Conservation (phyloP, 2,329 filamentous ascomycete genomes). For the Fonsecaea multimorphosa region DNA sequence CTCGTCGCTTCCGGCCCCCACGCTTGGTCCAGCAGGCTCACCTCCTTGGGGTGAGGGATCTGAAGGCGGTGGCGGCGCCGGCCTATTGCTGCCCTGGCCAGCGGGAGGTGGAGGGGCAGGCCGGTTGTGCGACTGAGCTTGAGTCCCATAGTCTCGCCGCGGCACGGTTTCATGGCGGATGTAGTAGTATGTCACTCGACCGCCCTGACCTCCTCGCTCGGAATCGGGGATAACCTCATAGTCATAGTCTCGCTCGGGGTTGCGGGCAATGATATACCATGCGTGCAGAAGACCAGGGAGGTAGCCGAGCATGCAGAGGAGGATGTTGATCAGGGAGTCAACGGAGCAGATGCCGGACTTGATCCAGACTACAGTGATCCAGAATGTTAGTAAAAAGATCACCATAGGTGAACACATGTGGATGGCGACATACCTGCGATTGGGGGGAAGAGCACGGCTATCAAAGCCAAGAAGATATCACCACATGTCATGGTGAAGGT, state of each 20-base stretch:
- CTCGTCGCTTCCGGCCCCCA: slow-evolving; percentile 51
- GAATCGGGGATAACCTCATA: slow-evolving; percentile 68
- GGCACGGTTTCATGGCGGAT: slow-evolving; percentile 60
- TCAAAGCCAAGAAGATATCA: slow-evolving; percentile 47
- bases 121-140: slow-evolving; percentile 43
- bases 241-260: slow-evolving; percentile 75
- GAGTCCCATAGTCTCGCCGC: slow-evolving; percentile 49
- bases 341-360: slow-evolving; percentile 91
- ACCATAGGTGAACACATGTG: slow-evolving; percentile 5
- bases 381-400: slow-evolving; percentile 13
- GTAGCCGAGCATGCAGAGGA: slow-evolving; percentile 79
- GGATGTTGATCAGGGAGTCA: slow-evolving; percentile 93
- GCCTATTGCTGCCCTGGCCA: slow-evolving; percentile 43
- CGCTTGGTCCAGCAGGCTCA: slow-evolving; percentile 45
- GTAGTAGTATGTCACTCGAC: slow-evolving; percentile 77
- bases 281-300: slow-evolving; percentile 89
- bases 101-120: slow-evolving; percentile 37
- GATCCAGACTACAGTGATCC: slow-evolving; percentile 76
- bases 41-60: neutral
- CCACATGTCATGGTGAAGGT: slow-evolving; percentile 44
- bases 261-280: slow-evolving; percentile 96
- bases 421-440: slow-evolving; percentile 56
- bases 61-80: slow-evolving; percentile 34
- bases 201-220: slow-evolving; percentile 47
- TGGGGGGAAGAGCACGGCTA: slow-evolving; percentile 51